Conservation (phyloP, 2,329 filamentous ascomycete genomes). For the Arthroderma sp. region DNA sequence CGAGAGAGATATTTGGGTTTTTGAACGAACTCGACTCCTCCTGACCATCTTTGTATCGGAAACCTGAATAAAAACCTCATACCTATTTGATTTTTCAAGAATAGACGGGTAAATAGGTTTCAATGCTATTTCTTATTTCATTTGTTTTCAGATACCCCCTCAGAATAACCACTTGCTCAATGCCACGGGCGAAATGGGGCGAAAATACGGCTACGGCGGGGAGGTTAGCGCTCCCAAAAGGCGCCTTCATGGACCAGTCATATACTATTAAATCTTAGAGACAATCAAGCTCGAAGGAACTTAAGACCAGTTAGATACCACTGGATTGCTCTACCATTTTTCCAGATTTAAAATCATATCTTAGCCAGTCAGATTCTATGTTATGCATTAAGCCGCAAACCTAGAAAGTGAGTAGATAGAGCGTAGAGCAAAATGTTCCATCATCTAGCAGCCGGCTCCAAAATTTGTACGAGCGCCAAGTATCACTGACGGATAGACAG, state of each 20-base stretch:
- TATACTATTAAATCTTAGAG: neutral
- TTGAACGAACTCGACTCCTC: conserved; percentile 26
- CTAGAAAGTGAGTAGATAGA: neutral
- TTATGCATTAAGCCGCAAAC: no score
- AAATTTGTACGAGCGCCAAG: neutral
- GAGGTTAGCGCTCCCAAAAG: neutral
- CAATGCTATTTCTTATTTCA: neutral
- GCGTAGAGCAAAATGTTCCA: neutral
- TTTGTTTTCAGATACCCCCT: neutral
- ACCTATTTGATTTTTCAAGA: neutral
- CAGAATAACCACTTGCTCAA: neutral
- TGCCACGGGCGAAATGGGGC: neutral
- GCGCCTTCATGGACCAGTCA: neutral
- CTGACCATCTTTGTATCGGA: no score
- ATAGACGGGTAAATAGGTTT: neutral
- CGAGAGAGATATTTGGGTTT: conserved; percentile 33
- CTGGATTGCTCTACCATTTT: no score
- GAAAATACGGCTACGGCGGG: neutral
- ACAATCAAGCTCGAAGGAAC: neutral
- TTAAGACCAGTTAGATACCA: neutral
- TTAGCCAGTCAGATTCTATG: neutral
- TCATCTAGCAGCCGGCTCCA: neutral
- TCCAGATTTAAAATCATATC: neutral
- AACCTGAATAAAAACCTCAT: no score
- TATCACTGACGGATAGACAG: neutral